Conservation (phyloP, 768 basidiomycete genomes). For the Tylopilus balloui region DNA sequence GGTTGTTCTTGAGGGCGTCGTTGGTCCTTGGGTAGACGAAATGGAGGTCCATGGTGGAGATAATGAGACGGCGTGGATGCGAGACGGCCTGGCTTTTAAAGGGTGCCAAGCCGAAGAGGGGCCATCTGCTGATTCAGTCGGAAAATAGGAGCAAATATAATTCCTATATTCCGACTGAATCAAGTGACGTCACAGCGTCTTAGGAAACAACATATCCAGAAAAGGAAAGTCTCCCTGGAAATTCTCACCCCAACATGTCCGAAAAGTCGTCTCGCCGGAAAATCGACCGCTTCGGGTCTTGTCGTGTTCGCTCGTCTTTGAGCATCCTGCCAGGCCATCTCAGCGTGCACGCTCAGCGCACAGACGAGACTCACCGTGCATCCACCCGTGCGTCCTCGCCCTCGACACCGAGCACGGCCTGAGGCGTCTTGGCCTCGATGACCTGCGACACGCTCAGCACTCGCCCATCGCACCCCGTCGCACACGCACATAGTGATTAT, state of each 20-base stretch:
- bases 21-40: constrained; percentile 19
- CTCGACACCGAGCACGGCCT: constrained; percentile 80
- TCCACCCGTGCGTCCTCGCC: constrained; percentile 90
- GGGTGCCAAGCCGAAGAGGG: constrained; percentile 12
- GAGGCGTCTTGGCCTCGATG: constrained; percentile 86
- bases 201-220: constrained; percentile 12
- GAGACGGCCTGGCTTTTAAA: constrained; percentile 2
- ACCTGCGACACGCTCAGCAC: constrained; percentile 48
- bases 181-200: constrained; percentile 19
- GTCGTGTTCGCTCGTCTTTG: constrained; percentile 77
- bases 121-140: constrained; percentile 14
- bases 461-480: not conserved
- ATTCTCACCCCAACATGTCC: constrained; percentile 40
- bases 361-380: constrained; percentile 55
- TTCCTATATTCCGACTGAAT: too few relatives aligned
- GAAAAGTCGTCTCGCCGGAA: constrained; percentile 48
- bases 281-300: constrained; percentile 45
- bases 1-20: constrained; percentile 33
- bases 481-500: constrained; percentile 88
- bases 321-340: constrained; percentile 58
- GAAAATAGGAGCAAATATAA: constrained; percentile 16
- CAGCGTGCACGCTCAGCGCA: not conserved
- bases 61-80: not conserved
- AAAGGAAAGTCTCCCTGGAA: constrained; percentile 7
- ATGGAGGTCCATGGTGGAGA: constrained; percentile 18